A percentile compares a stretch with the other conserved stretches of the same genome.
These are phyloP conservation scores for Spizellomyces punctatus DNA, from an alignment of 192 early-diverging fungal species.

Conservation along the genomic window DNA sequence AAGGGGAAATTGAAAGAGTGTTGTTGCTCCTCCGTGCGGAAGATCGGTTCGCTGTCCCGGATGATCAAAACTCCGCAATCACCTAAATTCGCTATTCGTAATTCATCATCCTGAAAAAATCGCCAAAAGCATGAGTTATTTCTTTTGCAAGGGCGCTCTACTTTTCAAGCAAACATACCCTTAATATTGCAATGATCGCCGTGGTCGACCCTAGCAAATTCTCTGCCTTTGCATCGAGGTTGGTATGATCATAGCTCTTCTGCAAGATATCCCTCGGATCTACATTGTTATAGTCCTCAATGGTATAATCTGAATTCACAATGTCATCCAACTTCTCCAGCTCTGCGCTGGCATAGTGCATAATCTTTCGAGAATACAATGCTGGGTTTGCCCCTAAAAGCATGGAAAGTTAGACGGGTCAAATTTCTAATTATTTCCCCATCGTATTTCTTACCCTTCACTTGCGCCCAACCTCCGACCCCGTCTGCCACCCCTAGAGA, in stretches of 20 bases:
- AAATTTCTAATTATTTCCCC: background rate
- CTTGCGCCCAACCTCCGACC: conserved; percentile 90
- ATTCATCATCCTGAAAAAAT: conserved; percentile 72
- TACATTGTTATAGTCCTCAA: conserved; percentile 76
- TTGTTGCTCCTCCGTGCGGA: conserved; percentile 95
- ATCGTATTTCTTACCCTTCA: background rate
- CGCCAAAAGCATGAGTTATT: too few species aligned
- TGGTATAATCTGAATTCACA: conserved; percentile 64
- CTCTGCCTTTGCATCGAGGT: conserved; percentile 70
- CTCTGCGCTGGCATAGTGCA: conserved; percentile 88
- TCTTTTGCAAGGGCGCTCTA: too few species aligned
- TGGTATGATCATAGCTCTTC: conserved; percentile 73
- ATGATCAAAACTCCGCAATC: conserved; percentile 92
- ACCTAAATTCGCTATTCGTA: conserved; percentile 92
- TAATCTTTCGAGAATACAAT: conserved; percentile 87
- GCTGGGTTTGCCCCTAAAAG: conserved; percentile 79
- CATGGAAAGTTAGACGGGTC: conserved; percentile 8
- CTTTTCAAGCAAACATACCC: conserved; percentile 38
- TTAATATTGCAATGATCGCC: conserved; percentile 81
- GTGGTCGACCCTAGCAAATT: conserved; percentile 91
- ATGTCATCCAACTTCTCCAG: conserved; percentile 85
- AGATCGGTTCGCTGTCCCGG: conserved; percentile 83
- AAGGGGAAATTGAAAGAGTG: conserved; percentile 99
- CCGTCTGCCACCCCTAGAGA: conserved; percentile 93
- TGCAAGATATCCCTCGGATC: conserved; percentile 84